Evolutionary conservation across 495 filamentous ascomycete genomes (phyloP).

Genomic region (Hypoxylon rickii): DNA sequence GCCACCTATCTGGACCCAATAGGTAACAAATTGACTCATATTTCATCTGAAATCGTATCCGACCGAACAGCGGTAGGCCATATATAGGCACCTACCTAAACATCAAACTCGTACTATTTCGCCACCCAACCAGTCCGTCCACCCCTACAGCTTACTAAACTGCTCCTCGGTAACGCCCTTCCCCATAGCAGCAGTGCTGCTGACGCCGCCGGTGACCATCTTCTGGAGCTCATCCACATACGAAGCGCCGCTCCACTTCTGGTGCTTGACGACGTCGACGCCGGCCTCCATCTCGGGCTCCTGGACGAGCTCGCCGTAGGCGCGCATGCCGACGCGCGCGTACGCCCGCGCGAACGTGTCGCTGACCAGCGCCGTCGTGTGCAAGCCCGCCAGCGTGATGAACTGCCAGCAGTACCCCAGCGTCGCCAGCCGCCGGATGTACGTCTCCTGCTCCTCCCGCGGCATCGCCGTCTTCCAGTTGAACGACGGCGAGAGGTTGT

Average conservation of each 20-base stretch:
- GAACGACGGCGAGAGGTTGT: slow-evolving; percentile 98
- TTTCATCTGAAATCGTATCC: too few relatives aligned
- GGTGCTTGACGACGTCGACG: slow-evolving; percentile 95
- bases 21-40: not conserved
- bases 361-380: slow-evolving; percentile 89
- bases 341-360: slow-evolving; percentile 88
- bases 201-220: slow-evolving; percentile 96
- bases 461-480: slow-evolving; percentile 99
- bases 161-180: slow-evolving; percentile 98
- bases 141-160: slow-evolving; percentile 57
- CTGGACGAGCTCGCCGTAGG: slow-evolving; percentile 95
- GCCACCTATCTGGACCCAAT: not conserved
- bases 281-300: slow-evolving; percentile 92
- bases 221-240: slow-evolving; percentile 93
- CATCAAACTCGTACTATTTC: not conserved
- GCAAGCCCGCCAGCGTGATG: slow-evolving; percentile 97
- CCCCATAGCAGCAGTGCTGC: slow-evolving; percentile 91
- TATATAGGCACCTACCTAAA: not conserved
- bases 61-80: too few relatives aligned
- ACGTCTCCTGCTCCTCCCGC: slow-evolving; percentile 90
- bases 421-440: slow-evolving; percentile 83
- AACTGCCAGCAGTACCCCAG: slow-evolving; percentile 99
- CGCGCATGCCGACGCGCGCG: slow-evolving; percentile 82
- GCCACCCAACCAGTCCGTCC: not conserved
- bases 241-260: slow-evolving; percentile 96